Evolutionary conservation across 1,139 yeast species (phyloP).

Genomic region (Lodderomyces orthopsilosis): DNA sequence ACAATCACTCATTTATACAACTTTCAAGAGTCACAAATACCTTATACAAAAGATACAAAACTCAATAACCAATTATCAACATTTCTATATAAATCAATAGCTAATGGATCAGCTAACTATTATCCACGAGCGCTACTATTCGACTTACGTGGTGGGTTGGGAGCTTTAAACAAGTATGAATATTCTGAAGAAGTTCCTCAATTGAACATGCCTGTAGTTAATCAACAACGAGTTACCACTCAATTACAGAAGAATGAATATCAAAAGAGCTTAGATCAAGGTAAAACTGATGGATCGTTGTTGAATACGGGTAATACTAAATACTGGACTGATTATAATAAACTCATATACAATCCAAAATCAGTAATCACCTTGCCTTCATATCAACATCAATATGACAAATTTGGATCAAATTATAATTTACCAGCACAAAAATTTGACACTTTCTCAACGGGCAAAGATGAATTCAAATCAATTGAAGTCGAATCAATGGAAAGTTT

Average conservation of each 20-base stretch:
- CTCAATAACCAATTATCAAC: conserved; percentile 30
- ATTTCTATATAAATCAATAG: conserved; percentile 32
- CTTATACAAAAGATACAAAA: conserved; percentile 35
- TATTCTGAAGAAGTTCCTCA: conserved; percentile 31
- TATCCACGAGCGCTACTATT: conserved; percentile 77
- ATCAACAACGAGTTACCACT: background rate
- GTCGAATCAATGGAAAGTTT: conserved; percentile 47
- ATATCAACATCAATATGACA: conserved; percentile 39
- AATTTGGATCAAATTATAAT: conserved; percentile 27
- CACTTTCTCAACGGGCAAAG: conserved; percentile 27
- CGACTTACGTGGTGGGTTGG: conserved; percentile 70
- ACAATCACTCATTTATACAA: conserved; percentile 77
- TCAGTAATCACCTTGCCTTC: conserved; percentile 51
- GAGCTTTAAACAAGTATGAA: conserved; percentile 55
- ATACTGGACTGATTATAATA: conserved; percentile 83
- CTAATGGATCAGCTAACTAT: conserved; percentile 54
- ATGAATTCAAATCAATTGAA: conserved; percentile 20
- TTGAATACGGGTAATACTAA: conserved; percentile 43
- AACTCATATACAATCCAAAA: conserved; percentile 64
- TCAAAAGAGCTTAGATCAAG: conserved; percentile 65
- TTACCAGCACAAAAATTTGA: conserved; percentile 30
- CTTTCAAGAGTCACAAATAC: conserved; percentile 66
- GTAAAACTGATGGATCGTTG: conserved; percentile 21
- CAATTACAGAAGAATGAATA: conserved; percentile 47
- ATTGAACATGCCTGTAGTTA: conserved; percentile 7